These are phyloP conservation scores for Phytophthora citrophthora DNA, from an alignment of 352 stramenopile genomes.

Conservation along the genomic window DNA sequence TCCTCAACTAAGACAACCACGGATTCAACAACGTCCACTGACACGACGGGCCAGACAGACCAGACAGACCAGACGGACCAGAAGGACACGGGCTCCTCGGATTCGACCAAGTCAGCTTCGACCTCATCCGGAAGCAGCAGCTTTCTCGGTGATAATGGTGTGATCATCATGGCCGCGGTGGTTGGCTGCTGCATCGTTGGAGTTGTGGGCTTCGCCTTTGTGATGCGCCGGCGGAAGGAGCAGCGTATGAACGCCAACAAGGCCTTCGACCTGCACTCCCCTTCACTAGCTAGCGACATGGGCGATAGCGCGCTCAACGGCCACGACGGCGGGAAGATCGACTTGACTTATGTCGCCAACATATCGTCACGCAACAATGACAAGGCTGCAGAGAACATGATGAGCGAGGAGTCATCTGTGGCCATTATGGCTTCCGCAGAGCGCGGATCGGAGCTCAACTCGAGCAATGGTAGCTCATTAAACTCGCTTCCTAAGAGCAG, in stretches of 20 bases:
- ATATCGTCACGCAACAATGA: constrained; percentile 55
- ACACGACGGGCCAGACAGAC: constrained; percentile 8
- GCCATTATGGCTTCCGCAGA: constrained; percentile 46
- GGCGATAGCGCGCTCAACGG: constrained; percentile 37
- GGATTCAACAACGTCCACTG: constrained; percentile 13
- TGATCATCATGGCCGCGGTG: constrained; percentile 48
- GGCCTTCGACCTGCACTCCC: constrained; percentile 35
- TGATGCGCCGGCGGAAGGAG: constrained; percentile 57
- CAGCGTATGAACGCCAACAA: constrained; percentile 41
- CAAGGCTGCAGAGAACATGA: constrained; percentile 28
- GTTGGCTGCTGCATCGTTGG: constrained; percentile 49
- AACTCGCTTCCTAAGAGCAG: constrained; percentile 30
- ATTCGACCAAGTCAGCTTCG: constrained; percentile 26
- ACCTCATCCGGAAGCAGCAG: constrained; percentile 10
- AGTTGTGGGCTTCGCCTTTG: constrained; percentile 46
- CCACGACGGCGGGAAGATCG: constrained; percentile 40
- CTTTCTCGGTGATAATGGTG: constrained; percentile 26
- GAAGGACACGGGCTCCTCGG: constrained; percentile 10
- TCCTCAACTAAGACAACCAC: constrained; percentile 12
- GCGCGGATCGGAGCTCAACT: constrained; percentile 52
- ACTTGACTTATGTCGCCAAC: constrained; percentile 55
- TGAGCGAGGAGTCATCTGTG: constrained; percentile 43
- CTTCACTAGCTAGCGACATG: constrained; percentile 40
- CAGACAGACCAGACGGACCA: constrained; percentile 3
- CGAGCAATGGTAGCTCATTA: constrained; percentile 32